Evolutionary conservation across 75 land plant genomes (phyloP).

Genomic region (Selaginella tamariscina): DNA sequence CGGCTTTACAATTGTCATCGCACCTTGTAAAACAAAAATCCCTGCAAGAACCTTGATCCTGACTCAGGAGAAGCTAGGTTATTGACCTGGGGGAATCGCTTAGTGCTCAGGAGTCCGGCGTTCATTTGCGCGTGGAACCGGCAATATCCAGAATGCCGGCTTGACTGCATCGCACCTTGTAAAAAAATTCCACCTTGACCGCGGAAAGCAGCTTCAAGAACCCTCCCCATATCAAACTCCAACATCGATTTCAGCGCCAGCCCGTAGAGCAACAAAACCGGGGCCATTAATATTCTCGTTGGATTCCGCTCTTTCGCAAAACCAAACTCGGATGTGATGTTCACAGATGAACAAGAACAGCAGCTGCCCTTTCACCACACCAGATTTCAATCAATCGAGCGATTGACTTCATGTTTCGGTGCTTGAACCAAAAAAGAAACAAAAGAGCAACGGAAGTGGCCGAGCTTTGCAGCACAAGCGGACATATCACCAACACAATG

Average conservation of each 20-base stretch:
- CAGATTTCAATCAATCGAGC: constrained; percentile 1
- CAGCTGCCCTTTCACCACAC: constrained; percentile 1
- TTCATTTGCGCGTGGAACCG: constrained; percentile 3
- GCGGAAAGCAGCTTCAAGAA: constrained; percentile 1
- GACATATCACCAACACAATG: constrained; percentile 3
- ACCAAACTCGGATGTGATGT: constrained; percentile 1
- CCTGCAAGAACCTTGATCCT: background rate
- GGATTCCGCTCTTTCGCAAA: constrained; percentile 3
- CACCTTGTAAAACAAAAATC: background rate
- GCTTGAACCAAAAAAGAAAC: constrained; percentile 2
- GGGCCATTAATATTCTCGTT: background rate
- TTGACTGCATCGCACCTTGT: constrained; percentile 3
- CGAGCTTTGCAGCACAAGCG: constrained; percentile 1
- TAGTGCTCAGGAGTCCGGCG: background rate
- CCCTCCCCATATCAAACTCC: constrained; percentile 1
- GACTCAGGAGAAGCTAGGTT: constrained; percentile 3
- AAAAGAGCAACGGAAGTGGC: constrained; percentile 1
- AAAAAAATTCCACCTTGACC: background rate
- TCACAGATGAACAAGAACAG: constrained; percentile 1
- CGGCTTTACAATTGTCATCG: constrained; percentile 1
- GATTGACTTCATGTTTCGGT: constrained; percentile 1
- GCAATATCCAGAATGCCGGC: constrained; percentile 3
- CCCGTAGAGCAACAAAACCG: background rate
- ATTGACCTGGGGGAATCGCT: constrained; percentile 3
- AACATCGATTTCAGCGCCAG: constrained; percentile 1